phyloP scores from a whole-genome alignment of 306 rosid species.

The Senna siamea region DNA sequence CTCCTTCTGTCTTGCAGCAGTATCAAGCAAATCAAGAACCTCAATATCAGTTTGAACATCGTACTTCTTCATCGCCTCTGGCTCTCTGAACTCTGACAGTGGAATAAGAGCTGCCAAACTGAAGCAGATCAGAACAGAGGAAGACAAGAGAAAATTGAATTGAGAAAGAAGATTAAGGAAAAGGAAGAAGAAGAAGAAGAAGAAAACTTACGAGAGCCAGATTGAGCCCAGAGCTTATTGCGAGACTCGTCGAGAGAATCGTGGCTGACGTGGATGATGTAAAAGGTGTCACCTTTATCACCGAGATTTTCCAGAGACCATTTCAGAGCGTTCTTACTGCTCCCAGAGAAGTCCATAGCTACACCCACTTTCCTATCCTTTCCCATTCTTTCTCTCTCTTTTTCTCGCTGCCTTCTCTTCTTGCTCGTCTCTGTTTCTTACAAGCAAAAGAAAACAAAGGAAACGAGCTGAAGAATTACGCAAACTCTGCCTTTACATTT shows the following conservation, averaged over 20 bases:
- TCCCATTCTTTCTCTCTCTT: constrained; percentile 46
- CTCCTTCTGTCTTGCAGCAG: constrained; percentile 78
- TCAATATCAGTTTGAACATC: constrained; percentile 64
- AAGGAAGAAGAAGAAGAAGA: too few species aligned
- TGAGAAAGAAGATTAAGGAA: too few species aligned
- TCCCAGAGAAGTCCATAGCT: constrained; percentile 84
- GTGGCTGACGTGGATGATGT: constrained; percentile 63
- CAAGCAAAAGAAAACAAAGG: background rate
- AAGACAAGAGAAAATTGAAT: background rate
- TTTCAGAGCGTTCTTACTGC: constrained; percentile 87
- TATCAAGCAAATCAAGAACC: constrained; percentile 83
- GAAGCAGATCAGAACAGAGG: background rate
- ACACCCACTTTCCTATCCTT: constrained; percentile 80
- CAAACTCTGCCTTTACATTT: background rate
- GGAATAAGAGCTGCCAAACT: constrained; percentile 75
- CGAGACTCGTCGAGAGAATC: constrained; percentile 53
- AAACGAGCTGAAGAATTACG: background rate
- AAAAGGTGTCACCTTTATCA: constrained; percentile 82
- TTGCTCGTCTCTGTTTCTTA: background rate
- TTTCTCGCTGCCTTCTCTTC: too few species aligned
- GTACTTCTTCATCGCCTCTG: constrained; percentile 67
- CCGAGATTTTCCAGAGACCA: constrained; percentile 88
- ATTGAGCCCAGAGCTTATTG: constrained; percentile 56
- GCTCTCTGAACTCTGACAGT: constrained; percentile 70
- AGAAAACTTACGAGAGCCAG: constrained; percentile 73